Evolutionary conservation across 75 land plant genomes (phyloP).

Genomic region (Cunninghamia lanceolata): DNA sequence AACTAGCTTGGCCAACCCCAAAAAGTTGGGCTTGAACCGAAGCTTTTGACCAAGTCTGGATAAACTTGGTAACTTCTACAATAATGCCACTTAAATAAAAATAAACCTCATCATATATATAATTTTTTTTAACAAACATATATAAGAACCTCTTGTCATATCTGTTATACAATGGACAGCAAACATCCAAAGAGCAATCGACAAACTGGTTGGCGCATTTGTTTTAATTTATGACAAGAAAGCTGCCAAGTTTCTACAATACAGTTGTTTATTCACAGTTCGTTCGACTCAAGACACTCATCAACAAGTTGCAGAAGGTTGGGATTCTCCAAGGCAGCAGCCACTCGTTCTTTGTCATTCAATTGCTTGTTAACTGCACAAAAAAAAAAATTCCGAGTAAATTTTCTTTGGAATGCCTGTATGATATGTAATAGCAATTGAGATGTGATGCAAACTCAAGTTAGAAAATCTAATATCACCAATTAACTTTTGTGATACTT

Average conservation of each 20-base stretch:
- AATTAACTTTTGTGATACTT: neutral
- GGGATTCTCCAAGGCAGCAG: slow-evolving; percentile 93
- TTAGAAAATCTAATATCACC: neutral
- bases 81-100: neutral
- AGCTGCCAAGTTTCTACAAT: neutral
- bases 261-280: slow-evolving; percentile 16
- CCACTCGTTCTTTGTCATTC: slow-evolving; percentile 94
- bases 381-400: neutral
- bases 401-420: neutral
- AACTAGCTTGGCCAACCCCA: neutral
- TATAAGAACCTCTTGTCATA: neutral
- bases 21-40: neutral
- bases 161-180: neutral
- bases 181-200: neutral
- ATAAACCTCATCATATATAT: neutral
- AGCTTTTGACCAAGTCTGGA: neutral
- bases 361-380: slow-evolving; percentile 83
- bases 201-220: neutral
- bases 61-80: neutral
- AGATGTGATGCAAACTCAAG: neutral
- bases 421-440: neutral
- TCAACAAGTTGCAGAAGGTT: slow-evolving; percentile 79
- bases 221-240: neutral
- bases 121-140: neutral
- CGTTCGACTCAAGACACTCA: slow-evolving; percentile 72